Evolutionary conservation across 208 protist species (phyloP).

Genomic region (Leishmania arabica): DNA sequence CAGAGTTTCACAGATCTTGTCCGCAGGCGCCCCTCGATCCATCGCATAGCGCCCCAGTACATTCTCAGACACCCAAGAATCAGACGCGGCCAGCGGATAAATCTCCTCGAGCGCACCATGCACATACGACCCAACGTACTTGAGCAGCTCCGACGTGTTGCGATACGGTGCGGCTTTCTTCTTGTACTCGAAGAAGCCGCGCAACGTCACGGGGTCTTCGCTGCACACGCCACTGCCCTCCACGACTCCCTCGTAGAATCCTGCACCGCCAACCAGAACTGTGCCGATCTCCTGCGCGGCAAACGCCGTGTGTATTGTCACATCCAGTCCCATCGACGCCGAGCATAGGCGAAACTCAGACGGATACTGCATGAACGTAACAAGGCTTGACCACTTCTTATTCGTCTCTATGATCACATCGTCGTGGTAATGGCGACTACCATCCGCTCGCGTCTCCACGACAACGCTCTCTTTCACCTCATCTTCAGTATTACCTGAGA

Average conservation of each 20-base stretch:
- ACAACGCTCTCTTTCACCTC: constrained; percentile 20
- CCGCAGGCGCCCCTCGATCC: constrained; percentile 14
- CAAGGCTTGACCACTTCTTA: constrained; percentile 53
- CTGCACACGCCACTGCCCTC: constrained; percentile 26
- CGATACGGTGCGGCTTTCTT: constrained; percentile 14
- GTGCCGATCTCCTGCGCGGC: constrained; percentile 59
- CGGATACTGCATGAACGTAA: constrained; percentile 57
- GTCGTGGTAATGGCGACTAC: constrained; percentile 20
- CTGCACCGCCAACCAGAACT: constrained; percentile 35
- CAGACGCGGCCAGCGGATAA: constrained; percentile 43
- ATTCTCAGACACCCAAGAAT: constrained; percentile 47
- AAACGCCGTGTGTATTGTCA: constrained; percentile 37
- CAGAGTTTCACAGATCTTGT: constrained; percentile 48
- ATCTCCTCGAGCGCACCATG: constrained; percentile 30
- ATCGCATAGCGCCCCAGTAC: constrained; percentile 41
- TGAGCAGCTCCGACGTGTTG: constrained; percentile 36
- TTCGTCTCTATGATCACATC: constrained; percentile 34
- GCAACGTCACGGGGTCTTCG: constrained; percentile 25
- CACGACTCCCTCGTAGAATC: constrained; percentile 59
- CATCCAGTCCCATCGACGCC: constrained; percentile 30
- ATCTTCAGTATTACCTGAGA: constrained; percentile 12
- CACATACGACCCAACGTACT: constrained; percentile 42
- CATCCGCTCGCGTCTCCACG: constrained; percentile 26
- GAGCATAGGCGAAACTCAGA: constrained; percentile 28
- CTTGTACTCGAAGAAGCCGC: constrained; percentile 56